These are phyloP conservation scores for Ephemerocybe angulata DNA, from an alignment of 768 basidiomycete genomes.

Conservation along the genomic window DNA sequence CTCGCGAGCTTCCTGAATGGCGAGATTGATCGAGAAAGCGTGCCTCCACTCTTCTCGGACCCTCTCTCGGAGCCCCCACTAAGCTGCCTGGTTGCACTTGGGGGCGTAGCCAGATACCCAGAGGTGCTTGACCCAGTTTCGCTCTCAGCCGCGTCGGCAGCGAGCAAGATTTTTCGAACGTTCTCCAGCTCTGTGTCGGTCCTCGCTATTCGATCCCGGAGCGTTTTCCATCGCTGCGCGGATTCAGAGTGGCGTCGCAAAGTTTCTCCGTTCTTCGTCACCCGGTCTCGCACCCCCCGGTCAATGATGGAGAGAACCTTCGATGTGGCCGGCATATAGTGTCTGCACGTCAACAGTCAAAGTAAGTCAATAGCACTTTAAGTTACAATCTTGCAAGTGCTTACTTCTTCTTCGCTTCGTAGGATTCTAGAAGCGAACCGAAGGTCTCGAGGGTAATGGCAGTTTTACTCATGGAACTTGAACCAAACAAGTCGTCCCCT, in stretches of 20 bases:
- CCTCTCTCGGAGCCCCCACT: slow-evolving; percentile 41
- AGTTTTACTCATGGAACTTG: slow-evolving; percentile 43
- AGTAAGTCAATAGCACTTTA: slow-evolving; percentile 2
- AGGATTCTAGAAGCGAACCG: slow-evolving; percentile 65
- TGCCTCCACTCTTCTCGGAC: slow-evolving; percentile 19
- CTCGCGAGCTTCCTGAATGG: slow-evolving; percentile 77
- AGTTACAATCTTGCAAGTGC: slow-evolving; percentile 10
- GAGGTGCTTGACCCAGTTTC: slow-evolving; percentile 72
- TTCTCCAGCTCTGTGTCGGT: slow-evolving; percentile 82
- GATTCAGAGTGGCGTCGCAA: slow-evolving; percentile 87
- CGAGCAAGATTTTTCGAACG: slow-evolving; percentile 55
- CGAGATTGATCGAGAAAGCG: slow-evolving; percentile 73
- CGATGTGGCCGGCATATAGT: slow-evolving; percentile 91
- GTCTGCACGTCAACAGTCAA: slow-evolving; percentile 41
- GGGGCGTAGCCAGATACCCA: slow-evolving; percentile 65
- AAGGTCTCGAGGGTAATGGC: slow-evolving; percentile 60
- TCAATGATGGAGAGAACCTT: slow-evolving; percentile 93
- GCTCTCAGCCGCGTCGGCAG: slow-evolving; percentile 49
- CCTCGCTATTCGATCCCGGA: slow-evolving; percentile 74
- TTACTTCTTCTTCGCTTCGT: slow-evolving; percentile 87
- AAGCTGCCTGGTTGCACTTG: slow-evolving; percentile 37
- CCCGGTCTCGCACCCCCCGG: slow-evolving; percentile 88
- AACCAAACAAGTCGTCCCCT: slow-evolving; percentile 33
- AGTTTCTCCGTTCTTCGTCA: slow-evolving; percentile 96
- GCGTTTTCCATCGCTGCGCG: slow-evolving; percentile 76